phyloP scores from a whole-genome alignment of 257 asterid genomes.

The Lantana camara region DNA sequence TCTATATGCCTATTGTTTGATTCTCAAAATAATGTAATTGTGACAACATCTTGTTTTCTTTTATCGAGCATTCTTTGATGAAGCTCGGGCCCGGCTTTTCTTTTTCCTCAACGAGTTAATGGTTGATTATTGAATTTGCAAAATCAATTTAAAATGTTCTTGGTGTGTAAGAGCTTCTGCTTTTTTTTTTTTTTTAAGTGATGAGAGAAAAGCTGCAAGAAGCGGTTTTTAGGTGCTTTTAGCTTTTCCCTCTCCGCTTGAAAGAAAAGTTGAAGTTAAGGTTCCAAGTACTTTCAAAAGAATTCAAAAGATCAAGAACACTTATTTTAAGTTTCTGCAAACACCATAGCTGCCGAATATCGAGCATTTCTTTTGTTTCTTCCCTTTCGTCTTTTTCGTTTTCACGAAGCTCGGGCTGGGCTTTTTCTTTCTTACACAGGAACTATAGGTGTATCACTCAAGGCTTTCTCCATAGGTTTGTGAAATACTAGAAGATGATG shows the following conservation, averaged over 20 bases:
- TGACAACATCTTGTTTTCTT: neutral
- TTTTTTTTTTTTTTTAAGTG: too few relatives aligned
- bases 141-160: too few relatives aligned
- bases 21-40: neutral
- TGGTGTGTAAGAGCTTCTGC: too few relatives aligned
- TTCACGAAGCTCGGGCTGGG: neutral
- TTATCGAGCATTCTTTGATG: neutral
- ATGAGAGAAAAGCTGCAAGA: too few relatives aligned
- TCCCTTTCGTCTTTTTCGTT: neutral
- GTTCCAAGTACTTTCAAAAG: neutral
- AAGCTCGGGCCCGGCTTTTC: neutral
- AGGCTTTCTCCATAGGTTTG: constrained; percentile 5
- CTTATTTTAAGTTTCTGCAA: too few relatives aligned
- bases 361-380: neutral
- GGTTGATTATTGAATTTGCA: too few relatives aligned
- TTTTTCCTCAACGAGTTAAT: neutral
- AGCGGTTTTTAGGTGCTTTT: neutral
- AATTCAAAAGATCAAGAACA: too few relatives aligned
- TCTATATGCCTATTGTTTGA: neutral
- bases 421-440: constrained; percentile 26
- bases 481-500: constrained; percentile 7
- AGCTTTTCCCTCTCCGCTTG: neutral
- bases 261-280: neutral
- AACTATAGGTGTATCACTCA: constrained; percentile 22
- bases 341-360: neutral